These are phyloP conservation scores for Podaxis sp. DNA, from an alignment of 768 basidiomycete genomes.

Conservation along the genomic window DNA sequence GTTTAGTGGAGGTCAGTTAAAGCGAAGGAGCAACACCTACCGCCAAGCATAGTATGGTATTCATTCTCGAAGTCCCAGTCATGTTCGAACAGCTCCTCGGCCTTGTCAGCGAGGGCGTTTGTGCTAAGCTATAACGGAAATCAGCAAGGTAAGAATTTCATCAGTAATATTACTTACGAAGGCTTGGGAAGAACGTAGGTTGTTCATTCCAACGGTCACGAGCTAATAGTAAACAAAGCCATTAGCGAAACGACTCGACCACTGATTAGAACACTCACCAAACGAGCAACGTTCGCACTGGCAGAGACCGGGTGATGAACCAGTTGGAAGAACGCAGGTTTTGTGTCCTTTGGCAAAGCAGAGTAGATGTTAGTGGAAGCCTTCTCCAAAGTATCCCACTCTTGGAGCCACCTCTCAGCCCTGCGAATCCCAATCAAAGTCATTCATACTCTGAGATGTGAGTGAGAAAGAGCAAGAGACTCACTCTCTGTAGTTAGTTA, in stretches of 20 bases:
- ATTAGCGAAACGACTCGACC: not conserved
- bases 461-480: conserved; percentile 23
- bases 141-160: not conserved
- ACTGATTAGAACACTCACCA: conserved; percentile 29
- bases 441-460: not conserved
- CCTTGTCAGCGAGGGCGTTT: conserved; percentile 54
- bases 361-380: conserved; percentile 56
- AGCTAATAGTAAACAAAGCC: conserved; percentile 27
- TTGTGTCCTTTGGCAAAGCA: conserved; percentile 38
- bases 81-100: conserved; percentile 54
- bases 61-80: conserved; percentile 60
- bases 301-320: conserved; percentile 64
- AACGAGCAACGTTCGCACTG: conserved; percentile 52
- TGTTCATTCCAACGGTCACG: conserved; percentile 57
- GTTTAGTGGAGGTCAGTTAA: not conserved
- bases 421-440: conserved; percentile 28
- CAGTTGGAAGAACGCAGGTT: conserved; percentile 68
- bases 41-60: conserved; percentile 58
- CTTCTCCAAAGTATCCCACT: conserved; percentile 47
- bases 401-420: conserved; percentile 53
- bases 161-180: conserved; percentile 17
- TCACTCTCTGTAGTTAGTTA: conserved; percentile 68
- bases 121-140: conserved; percentile 40
- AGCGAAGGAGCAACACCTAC: conserved; percentile 28
- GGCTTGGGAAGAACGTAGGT: conserved; percentile 61